Evolutionary conservation across 108 stramenopile species (phyloP).

Genomic region (Chaetoceros tenuissimus): DNA sequence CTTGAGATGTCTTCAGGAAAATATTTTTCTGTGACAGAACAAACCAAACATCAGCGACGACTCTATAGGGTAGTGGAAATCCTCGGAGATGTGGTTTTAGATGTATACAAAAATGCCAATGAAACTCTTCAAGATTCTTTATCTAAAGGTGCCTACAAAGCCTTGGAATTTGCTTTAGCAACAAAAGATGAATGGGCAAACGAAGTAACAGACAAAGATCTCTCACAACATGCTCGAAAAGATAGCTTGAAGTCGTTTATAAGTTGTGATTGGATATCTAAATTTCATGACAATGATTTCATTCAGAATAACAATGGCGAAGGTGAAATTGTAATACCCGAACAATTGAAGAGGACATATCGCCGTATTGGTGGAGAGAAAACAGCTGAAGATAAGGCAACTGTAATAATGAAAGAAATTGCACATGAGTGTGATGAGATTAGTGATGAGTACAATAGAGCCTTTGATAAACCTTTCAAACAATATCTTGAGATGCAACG

Average conservation of each 20-base stretch:
- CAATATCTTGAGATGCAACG: conserved; percentile 62
- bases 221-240: conserved; percentile 7
- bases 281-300: conserved; percentile 32
- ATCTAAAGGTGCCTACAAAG: conserved; percentile 41
- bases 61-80: conserved; percentile 46
- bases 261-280: conserved; percentile 39
- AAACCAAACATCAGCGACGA: conserved; percentile 35
- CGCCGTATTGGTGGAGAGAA: conserved; percentile 9
- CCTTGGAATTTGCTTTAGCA: conserved; percentile 23
- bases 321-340: conserved; percentile 30
- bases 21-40: conserved; percentile 47
- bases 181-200: neutral
- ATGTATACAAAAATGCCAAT: conserved; percentile 47
- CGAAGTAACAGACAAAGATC: neutral
- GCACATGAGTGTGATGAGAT: conserved; percentile 36
- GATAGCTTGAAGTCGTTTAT: conserved; percentile 37
- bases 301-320: conserved; percentile 12
- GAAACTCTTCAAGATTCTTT: conserved; percentile 43
- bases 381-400: conserved; percentile 19
- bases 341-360: conserved; percentile 29
- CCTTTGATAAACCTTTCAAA: conserved; percentile 55
- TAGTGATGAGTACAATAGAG: conserved; percentile 39
- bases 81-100: conserved; percentile 58
- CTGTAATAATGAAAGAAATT: conserved; percentile 33
- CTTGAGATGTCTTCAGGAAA: conserved; percentile 42